Base-by-base conservation (phyloP, 352 stramenopile genomes). In the Phytophthora pseudosyringae region DNA sequence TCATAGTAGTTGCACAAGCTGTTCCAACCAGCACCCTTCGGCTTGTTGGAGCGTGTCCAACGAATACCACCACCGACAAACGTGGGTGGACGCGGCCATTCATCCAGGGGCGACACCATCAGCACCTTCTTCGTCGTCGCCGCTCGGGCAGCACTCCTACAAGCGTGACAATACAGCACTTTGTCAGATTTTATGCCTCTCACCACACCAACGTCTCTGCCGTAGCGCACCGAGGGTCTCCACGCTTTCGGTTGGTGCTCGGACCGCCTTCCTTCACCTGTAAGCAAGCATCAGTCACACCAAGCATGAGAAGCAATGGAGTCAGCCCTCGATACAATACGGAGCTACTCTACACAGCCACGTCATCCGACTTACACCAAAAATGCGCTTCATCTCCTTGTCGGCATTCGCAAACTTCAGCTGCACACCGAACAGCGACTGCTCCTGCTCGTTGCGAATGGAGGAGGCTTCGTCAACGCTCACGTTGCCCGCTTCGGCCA, bases 301-400 rank as follows among this genome's bases (percentile, higher is more conserved):
- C 29, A 25, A 5, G 31, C 9, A 57, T 39, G 28, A 36, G 1
- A 50, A 25, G 6, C 7, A 38, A 47, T 29, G 15, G 1, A 21
- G 8, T 44, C 18, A 25, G 39, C 11, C 25, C 26, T 21, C 10
- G 4, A 0, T 35, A 61, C 21, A n/a, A 35, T 4, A 35, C 31
- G 7, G 4, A 35, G 31, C 2, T 12, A 45, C 2, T 21, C 21
- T 21, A 45, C 26, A 3, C 39, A 28, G 15, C 28, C 7, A 41
- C 43, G 28, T 47, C 10, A 3, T 29, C 7, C 28, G 15, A 52
- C 76, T 15, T 59, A 95, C 87, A 18, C 86, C 86, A 73, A 95
- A 94, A 56, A 95, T 90, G 39, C 88, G 83, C 70, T 93, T 94
- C 88, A 95, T 94, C 69, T 95, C 88, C 63, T 89, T 93, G 60